Evolutionary conservation across 1,284 basidiomycete species (phyloP), one percentile per base, ranked within the genome.

Genomic region (Cystobasidiaceae sp.): DNA sequence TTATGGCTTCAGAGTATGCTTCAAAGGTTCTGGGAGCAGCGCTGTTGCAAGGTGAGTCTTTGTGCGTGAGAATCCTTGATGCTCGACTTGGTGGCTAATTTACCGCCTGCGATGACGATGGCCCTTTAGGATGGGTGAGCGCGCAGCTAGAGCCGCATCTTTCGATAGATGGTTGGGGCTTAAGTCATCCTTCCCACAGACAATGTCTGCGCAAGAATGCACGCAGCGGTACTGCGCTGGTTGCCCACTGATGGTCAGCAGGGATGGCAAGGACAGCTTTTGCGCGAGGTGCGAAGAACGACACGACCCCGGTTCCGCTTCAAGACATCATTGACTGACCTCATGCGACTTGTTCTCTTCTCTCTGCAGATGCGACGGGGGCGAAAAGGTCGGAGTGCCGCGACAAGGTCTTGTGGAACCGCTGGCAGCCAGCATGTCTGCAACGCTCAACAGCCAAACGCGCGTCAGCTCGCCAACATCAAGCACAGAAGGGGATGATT

Each of bases 161-260:
- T 8, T n/a, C 41, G 25, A 39, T 9, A 23, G 9, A 27, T 25
- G 43, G 21, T 45, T 30, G 9, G 30, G 41, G 46, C 43, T 17
- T 56, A 23, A 2, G 9, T 17, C 33, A 45, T 25, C 54, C 15
- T 21, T 59, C 6, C 17, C 17, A 55, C 23, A 66, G 61, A 63
- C 66, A 17, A 63, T 67, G 60, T 67, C 61, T 19, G 66, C 52
- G 4, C 48, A 67, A 23, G 58, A 50, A 28, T 67, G 68, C 66
- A 21, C 46, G 39, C 59, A 51, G 25, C 34, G 28, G 15, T 46
- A 59, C 52, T 69, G 68, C 44, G 45, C 58, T 23, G 68, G 66
- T 11, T 67, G 59, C 46, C 68, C 66, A 6, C 34, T 69, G 17
- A 69, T 68, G 66, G 44, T 48, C 13, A 50, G 32, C 23, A 55